Evolutionary conservation across 2,329 filamentous ascomycete species (phyloP), one percentile per base, ranked within the genome.

Genomic region (Aspergillus sp.): DNA sequence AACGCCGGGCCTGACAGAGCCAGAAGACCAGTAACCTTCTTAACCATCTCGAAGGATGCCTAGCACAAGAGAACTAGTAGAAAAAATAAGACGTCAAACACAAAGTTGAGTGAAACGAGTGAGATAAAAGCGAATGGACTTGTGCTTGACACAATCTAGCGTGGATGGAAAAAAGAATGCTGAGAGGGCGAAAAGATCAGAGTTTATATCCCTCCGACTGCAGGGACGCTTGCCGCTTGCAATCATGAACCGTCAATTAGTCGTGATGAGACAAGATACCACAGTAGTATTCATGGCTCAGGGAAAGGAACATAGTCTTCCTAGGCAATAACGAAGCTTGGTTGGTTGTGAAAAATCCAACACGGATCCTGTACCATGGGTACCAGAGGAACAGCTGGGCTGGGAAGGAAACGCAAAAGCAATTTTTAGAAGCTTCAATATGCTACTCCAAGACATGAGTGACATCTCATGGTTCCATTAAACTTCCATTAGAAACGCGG

Each of bases 1-100:
- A 75, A 66, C 46, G 69, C 72, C 41, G 72, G 72, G 64, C 67
- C 67, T 57, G 71, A 68, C 60, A 75, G 64, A 52, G 70, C 71
- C 65, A 75, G 59, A 55, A 75, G 59, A 58, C 72, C 68, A 63
- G 73, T 52, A 63, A 68, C 66, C 61, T 61, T 62, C 52, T 72
- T 71, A 60, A 75, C 68, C 73, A 75, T 75, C 60, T 69, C 64
- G 70, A 63, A 59, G 57, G 51, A 62, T 64, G 58, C 55, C 56
- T 44, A 47, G 64, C 37, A 33, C 62, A 64, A 58, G 55, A 60
- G 39, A 47, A 56, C 39, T 45, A 55, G 56, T 21, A 55, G 35
- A 31, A 50, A 37, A 37, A 64, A 58, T 55, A 57, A 61, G 21
- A 54, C 27, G 54, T 27, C 37, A 58, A 58, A 39, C 41, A 58